Evolutionary conservation across 371 early-diverging fungal genomes (phyloP), one percentile per base, ranked within the genome.

Genomic region (Chytridium lagenaria): DNA sequence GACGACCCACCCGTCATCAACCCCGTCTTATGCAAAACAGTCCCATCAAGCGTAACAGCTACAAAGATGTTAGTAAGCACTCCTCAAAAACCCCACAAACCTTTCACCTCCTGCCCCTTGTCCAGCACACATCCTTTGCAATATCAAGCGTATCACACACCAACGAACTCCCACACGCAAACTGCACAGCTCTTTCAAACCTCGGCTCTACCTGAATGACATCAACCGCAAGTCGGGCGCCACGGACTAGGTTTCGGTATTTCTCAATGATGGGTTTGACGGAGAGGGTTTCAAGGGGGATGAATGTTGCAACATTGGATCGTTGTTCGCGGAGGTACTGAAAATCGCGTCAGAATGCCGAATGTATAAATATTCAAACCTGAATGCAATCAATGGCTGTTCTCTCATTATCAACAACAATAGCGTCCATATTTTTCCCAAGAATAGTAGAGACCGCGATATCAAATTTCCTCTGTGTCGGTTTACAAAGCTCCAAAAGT

Each of bases 11-110:
- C 99, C 0, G 97, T 97, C 67, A 99, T 98, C 73, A 96, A 81
- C 55, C 98, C 99, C 70, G 89, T 94, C 77, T 93, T 95, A 81
- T 98, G 98, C 76, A 99, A 93, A 3, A 98, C 89, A 1, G 93
- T 90, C 23, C 99, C 98, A 76, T 98, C 97, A 76, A 98, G 78
- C 0, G 96, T 91, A 2, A 97, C 96, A 50, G 93, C 93, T 91
- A 67, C 36, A 23, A 15, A 52, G 36, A 59, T 68, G 23, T 39
- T 33, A 70, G 26, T 52, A 26, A 66, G 22, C 72, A 3, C 40
- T 34, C 49, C 37, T 49, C 59, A 40, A 31, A 16, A 36, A 49
- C 5, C 23, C 1, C 10, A 10, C 5, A 66, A 72, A 89, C 89
- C 89, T 87, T 96, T 95, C 69, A 95, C 93, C 69, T 94, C 90